phyloP scores from a whole-genome alignment of 192 early-diverging fungal genomes.

The Neocallimastix lanati region DNA sequence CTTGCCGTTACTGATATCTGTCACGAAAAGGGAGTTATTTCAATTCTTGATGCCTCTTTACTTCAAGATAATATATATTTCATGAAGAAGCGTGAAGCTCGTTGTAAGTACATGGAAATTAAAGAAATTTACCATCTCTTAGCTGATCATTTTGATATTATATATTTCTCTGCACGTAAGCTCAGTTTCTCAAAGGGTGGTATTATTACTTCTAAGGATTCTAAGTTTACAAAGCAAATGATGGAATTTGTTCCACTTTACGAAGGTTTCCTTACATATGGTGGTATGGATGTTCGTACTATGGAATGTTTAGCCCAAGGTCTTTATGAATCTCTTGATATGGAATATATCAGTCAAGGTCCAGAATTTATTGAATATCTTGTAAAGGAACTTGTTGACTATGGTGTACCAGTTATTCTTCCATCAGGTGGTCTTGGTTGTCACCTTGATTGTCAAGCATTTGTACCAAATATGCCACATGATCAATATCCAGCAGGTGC shows the following conservation, averaged over 20 bases:
- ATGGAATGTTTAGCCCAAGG: background rate
- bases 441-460: background rate
- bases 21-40: background rate
- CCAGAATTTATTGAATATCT: background rate
- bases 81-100: background rate
- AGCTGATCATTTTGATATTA: background rate
- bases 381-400: background rate
- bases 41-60: background rate
- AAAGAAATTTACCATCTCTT: background rate
- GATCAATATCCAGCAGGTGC: background rate
- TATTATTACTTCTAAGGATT: background rate
- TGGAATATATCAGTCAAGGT: background rate
- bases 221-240: background rate
- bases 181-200: background rate
- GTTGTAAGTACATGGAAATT: background rate
- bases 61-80: background rate
- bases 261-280: background rate
- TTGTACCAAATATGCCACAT: background rate
- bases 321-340: background rate
- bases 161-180: background rate
- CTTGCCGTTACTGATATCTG: background rate
- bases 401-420: background rate
- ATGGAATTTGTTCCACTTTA: background rate
- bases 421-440: background rate
- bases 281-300: background rate